phyloP scores from a whole-genome alignment of 1,139 yeast genomes.

The Scheffersomyces segobiensis region DNA sequence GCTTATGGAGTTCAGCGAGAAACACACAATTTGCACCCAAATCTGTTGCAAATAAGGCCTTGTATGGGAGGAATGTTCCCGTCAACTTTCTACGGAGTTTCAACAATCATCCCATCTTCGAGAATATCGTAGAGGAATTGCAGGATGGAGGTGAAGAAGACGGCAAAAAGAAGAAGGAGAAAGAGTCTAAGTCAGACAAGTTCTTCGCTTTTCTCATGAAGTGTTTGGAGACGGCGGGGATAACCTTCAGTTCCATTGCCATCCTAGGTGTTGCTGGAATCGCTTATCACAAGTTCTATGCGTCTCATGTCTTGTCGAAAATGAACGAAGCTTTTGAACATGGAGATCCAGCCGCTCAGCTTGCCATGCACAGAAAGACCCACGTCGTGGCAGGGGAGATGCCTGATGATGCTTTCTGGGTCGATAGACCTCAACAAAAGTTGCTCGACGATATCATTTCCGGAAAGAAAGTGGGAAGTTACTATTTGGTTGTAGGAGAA shows the following conservation, averaged over 20 bases:
- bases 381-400: slow-evolving; percentile 26
- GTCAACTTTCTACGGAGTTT: slow-evolving; percentile 2
- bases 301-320: slow-evolving; percentile 59
- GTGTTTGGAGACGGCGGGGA: slow-evolving; percentile 70
- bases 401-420: slow-evolving; percentile 50
- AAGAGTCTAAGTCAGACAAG: slow-evolving; percentile 15
- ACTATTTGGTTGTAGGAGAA: slow-evolving; percentile 75
- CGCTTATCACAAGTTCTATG: slow-evolving; percentile 65
- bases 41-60: neutral
- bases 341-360: slow-evolving; percentile 67
- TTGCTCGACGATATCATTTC: slow-evolving; percentile 63
- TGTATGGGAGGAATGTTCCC: neutral
- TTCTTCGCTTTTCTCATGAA: slow-evolving; percentile 42
- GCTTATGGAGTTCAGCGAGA: neutral
- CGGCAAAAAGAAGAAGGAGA: slow-evolving; percentile 8
- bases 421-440: slow-evolving; percentile 68
- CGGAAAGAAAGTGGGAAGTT: slow-evolving; percentile 66
- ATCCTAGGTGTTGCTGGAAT: slow-evolving; percentile 74
- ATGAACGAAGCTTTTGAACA: slow-evolving; percentile 67
- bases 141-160: slow-evolving; percentile 13
- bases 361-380: slow-evolving; percentile 51
- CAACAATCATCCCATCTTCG: slow-evolving; percentile 17
- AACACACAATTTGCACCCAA: neutral
- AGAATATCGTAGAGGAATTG: slow-evolving; percentile 15
- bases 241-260: slow-evolving; percentile 71